These are phyloP conservation scores for Kalmusia sp. DNA, from an alignment of 2,329 filamentous ascomycete genomes.

Conservation along the genomic window DNA sequence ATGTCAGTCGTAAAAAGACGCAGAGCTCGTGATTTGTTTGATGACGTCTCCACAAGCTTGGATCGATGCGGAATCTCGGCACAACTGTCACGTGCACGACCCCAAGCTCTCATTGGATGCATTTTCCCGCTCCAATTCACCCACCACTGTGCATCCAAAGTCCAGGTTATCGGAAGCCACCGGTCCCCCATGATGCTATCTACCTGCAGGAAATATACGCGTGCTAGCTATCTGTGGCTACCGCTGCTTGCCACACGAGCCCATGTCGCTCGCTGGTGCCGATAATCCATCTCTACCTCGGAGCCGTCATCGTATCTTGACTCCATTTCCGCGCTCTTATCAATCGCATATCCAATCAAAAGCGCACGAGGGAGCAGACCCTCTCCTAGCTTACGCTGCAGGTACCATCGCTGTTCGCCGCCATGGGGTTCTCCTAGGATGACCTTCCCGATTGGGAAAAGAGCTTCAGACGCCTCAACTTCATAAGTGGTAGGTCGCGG, in stretches of 20 bases:
- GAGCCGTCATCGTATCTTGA: not conserved
- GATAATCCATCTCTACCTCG: constrained; percentile 2
- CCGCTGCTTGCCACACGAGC: not conserved
- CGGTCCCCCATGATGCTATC: not conserved
- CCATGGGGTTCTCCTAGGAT: constrained; percentile 10
- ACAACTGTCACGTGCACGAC: not conserved
- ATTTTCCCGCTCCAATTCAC: not conserved
- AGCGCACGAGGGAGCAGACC: constrained; percentile 34
- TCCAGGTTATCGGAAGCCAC: constrained; percentile 1
- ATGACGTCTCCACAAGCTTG: not conserved
- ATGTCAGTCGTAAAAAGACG: too few relatives aligned
- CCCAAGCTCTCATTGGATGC: not conserved
- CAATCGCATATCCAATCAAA: constrained; percentile 36
- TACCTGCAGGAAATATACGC: not conserved
- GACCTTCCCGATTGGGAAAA: constrained; percentile 43
- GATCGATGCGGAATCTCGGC: not conserved
- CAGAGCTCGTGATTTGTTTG: too few relatives aligned
- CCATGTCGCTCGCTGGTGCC: not conserved
- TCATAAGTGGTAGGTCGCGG: constrained; percentile 20
- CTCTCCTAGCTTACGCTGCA: constrained; percentile 32
- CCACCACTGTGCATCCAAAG: not conserved
- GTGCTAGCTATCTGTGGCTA: not conserved
- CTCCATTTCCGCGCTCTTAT: constrained; percentile 21
- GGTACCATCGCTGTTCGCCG: constrained; percentile 37
- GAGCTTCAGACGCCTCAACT: constrained; percentile 27